Percentiles rank a stretch among this genome's conserved stretches.
Evolutionary conservation across 345 rosid species (phyloP).

Genomic region (Lepidium africanum): DNA sequence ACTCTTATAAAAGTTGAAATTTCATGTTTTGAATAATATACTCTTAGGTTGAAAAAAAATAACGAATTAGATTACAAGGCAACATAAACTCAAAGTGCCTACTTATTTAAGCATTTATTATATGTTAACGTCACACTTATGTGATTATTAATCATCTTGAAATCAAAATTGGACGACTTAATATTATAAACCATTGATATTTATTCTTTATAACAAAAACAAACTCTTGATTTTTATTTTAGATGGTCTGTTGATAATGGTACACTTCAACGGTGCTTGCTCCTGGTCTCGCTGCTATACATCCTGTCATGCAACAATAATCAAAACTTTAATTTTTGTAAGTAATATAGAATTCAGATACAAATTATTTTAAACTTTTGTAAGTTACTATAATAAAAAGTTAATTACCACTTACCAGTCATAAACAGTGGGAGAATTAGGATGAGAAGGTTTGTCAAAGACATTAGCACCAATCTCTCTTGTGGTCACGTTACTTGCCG

Average conservation of each 20-base stretch:
- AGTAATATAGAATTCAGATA: not conserved
- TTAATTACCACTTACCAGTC: conserved; percentile 82
- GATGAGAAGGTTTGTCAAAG: conserved; percentile 69
- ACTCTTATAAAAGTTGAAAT: too few relatives aligned
- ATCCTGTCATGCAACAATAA: conserved; percentile 41
- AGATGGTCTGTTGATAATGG: not conserved
- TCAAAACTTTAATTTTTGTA: not conserved
- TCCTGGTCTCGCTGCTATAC: conserved; percentile 80
- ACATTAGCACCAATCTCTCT: conserved; percentile 52
- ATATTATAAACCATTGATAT: not conserved
- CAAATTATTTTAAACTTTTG: too few relatives aligned
- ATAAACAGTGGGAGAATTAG: conserved; percentile 91
- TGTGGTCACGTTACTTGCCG: conserved; percentile 88
- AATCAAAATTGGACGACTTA: not conserved
- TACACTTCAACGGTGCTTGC: conserved; percentile 40
- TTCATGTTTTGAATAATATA: too few relatives aligned
- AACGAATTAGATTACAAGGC: not conserved
- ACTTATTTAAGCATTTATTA: not conserved
- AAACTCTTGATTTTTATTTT: not conserved
- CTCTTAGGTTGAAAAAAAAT: too few relatives aligned
- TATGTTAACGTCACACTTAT: not conserved
- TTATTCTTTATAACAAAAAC: too few relatives aligned
- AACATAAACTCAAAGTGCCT: not conserved
- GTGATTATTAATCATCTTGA: conserved; percentile 7
- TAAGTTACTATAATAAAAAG: not conserved